Percentiles rank a stretch among this genome's conserved stretches.
phyloP scores from a whole-genome alignment of 2,329 filamentous ascomycete species.

The Diaporthe ilicicola region DNA sequence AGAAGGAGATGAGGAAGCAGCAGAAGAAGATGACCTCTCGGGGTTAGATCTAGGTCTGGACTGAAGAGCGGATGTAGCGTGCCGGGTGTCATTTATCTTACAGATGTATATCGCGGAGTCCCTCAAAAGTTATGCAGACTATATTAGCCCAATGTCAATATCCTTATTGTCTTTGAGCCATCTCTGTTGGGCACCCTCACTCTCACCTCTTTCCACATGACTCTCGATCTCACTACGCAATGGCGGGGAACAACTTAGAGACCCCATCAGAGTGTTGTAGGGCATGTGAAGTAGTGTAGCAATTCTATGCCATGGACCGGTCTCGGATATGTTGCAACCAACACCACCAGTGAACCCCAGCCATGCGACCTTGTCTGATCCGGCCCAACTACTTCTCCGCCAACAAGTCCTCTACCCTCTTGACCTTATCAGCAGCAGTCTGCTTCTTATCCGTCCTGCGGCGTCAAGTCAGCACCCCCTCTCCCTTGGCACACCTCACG shows the following conservation, averaged over 20 bases:
- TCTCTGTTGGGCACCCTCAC: background rate
- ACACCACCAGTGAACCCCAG: background rate
- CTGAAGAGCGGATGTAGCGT: background rate
- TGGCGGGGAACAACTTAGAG: too few relatives aligned
- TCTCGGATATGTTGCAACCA: background rate
- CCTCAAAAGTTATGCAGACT: conserved; percentile 5
- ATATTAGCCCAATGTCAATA: background rate
- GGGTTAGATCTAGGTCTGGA: conserved; percentile 45
- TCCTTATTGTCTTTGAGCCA: background rate
- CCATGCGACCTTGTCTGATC: too few relatives aligned
- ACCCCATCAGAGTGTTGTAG: too few relatives aligned
- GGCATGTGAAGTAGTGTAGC: background rate
- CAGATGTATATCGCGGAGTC: background rate
- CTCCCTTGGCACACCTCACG: too few relatives aligned
- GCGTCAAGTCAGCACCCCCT: background rate
- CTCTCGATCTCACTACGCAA: background rate
- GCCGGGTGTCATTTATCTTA: background rate
- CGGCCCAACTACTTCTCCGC: conserved; percentile 37
- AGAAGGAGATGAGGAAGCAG: conserved; percentile 71
- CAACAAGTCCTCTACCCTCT: conserved; percentile 63
- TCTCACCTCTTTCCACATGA: background rate
- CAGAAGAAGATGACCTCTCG: conserved; percentile 64
- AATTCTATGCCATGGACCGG: background rate
- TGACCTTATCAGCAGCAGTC: conserved; percentile 82
- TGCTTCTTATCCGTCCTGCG: conserved; percentile 85